A percentile compares a stretch with the other conserved stretches of the same genome.
Conservation (phyloP, 768 basidiomycete species). For the Pluteus cervinus region DNA sequence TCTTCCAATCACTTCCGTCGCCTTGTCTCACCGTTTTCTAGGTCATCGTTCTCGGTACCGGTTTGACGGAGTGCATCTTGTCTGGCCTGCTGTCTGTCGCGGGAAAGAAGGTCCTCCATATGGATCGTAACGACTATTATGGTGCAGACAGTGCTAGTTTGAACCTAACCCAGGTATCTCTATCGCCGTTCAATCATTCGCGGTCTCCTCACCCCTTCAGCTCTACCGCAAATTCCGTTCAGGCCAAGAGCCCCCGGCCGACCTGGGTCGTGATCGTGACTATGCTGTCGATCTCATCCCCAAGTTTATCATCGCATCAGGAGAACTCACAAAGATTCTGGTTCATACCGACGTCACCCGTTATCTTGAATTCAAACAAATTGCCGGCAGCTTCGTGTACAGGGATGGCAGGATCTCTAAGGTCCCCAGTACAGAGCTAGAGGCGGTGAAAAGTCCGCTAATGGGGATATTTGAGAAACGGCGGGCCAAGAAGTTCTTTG, state of each 20-base stretch:
- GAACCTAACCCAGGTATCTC: constrained; percentile 89
- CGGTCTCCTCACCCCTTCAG: constrained; percentile 34
- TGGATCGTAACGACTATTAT: constrained; percentile 98
- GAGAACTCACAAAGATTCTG: constrained; percentile 95
- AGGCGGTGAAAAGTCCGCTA: constrained; percentile 89
- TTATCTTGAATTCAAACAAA: constrained; percentile 99
- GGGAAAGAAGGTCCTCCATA: constrained; percentile 99
- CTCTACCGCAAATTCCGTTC: constrained; percentile 94
- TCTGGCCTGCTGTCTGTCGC: constrained; percentile 98
- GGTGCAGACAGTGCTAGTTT: constrained; percentile 96
- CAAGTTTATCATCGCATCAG: constrained; percentile 98
- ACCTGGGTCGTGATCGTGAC: constrained; percentile 94
- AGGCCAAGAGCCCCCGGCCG: constrained; percentile 66
- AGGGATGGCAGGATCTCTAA: constrained; percentile 96
- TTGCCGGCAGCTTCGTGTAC: constrained; percentile 97
- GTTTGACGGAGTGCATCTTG: constrained; percentile 96
- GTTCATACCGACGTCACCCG: constrained; percentile 98
- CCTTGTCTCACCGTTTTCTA: constrained; percentile 22
- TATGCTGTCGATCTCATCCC: constrained; percentile 97
- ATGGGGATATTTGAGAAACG: constrained; percentile 99
- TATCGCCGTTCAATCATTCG: constrained; percentile 2
- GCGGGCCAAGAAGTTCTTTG: constrained; percentile 97
- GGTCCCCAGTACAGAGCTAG: constrained; percentile 96
- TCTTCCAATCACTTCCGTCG: constrained; percentile 4
- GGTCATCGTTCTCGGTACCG: constrained; percentile 94